These are phyloP conservation scores for Aspergillus sparsus DNA, from an alignment of 495 filamentous ascomycete genomes.

Conservation along the genomic window DNA sequence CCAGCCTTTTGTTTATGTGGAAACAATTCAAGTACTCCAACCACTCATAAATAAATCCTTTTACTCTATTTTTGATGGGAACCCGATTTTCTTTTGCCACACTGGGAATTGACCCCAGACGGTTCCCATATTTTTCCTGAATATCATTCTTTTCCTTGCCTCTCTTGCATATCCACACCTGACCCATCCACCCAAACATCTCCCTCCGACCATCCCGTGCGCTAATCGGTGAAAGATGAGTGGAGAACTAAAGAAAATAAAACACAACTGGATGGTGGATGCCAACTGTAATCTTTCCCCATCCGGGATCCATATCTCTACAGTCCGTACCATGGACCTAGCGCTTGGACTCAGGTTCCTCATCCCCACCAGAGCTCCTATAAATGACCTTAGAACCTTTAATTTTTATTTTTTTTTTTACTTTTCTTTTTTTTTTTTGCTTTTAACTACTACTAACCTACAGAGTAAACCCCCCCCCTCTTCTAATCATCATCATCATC, in stretches of 20 bases:
- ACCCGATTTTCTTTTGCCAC: background rate
- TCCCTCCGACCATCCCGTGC: slow-evolving; percentile 20
- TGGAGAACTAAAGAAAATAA: slow-evolving; percentile 2
- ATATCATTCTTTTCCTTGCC: slow-evolving; percentile 2
- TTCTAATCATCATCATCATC: background rate
- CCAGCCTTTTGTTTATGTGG: too few species aligned
- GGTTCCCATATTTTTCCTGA: background rate
- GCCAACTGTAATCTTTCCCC: slow-evolving; percentile 9
- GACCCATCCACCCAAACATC: slow-evolving; percentile 3
- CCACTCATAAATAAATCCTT: too few species aligned
- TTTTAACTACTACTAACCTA: background rate
- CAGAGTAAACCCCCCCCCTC: background rate
- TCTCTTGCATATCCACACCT: background rate
- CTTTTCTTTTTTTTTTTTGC: background rate
- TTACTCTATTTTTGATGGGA: too few species aligned
- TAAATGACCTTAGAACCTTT: background rate
- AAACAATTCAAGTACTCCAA: too few species aligned
- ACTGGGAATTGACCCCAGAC: slow-evolving; percentile 1
- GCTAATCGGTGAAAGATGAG: slow-evolving; percentile 12
- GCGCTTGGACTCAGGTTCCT: background rate
- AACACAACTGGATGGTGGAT: background rate
- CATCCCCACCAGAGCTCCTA: background rate
- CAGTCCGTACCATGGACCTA: background rate
- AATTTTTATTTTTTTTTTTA: background rate
- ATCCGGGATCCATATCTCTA: slow-evolving; percentile 1